Percentiles rank a stretch among this genome's conserved stretches.
Evolutionary conservation across 768 basidiomycete species (phyloP).

Genomic region (Leccinum uliginosum): DNA sequence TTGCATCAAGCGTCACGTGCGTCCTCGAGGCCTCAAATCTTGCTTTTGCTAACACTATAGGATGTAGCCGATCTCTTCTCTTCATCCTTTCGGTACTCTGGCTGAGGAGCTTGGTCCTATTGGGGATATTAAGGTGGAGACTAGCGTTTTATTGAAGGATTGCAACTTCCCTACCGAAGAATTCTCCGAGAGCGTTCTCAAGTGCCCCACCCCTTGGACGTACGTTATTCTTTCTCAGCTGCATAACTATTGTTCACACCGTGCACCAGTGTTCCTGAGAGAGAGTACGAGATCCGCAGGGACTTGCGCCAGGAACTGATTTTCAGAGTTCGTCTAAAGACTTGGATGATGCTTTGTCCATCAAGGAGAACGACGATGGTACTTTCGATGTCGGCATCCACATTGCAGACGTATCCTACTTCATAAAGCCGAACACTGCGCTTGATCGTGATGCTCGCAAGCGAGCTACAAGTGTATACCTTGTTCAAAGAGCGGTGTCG

Average conservation of each 20-base stretch:
- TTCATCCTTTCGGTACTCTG: slow-evolving; percentile 97
- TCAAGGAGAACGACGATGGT: slow-evolving; percentile 87
- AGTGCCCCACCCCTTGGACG: slow-evolving; percentile 94
- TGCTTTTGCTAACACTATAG: slow-evolving; percentile 17
- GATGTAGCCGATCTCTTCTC: slow-evolving; percentile 80
- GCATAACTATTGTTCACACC: slow-evolving; percentile 8
- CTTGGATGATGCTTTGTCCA: slow-evolving; percentile 90
- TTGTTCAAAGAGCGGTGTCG: slow-evolving; percentile 92
- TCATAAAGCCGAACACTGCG: slow-evolving; percentile 93
- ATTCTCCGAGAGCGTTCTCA: slow-evolving; percentile 90
- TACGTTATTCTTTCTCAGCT: slow-evolving; percentile 34
- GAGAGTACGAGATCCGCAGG: slow-evolving; percentile 81
- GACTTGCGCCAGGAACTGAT: slow-evolving; percentile 82
- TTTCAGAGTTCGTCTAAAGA: slow-evolving; percentile 86
- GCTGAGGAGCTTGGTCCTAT: slow-evolving; percentile 98
- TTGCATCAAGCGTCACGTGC: slow-evolving; percentile 95
- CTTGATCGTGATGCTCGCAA: slow-evolving; percentile 97
- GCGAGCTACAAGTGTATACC: slow-evolving; percentile 94
- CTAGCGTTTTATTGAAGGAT: slow-evolving; percentile 94
- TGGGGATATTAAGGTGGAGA: slow-evolving; percentile 98
- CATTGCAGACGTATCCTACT: slow-evolving; percentile 93
- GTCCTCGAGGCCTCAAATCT: slow-evolving; percentile 28
- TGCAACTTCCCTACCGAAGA: slow-evolving; percentile 99
- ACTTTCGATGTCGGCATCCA: slow-evolving; percentile 94
- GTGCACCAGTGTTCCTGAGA: slow-evolving; percentile 69